Base-by-base conservation (phyloP, 2,329 filamentous ascomycete species). In the Diplodia intermedia region DNA sequence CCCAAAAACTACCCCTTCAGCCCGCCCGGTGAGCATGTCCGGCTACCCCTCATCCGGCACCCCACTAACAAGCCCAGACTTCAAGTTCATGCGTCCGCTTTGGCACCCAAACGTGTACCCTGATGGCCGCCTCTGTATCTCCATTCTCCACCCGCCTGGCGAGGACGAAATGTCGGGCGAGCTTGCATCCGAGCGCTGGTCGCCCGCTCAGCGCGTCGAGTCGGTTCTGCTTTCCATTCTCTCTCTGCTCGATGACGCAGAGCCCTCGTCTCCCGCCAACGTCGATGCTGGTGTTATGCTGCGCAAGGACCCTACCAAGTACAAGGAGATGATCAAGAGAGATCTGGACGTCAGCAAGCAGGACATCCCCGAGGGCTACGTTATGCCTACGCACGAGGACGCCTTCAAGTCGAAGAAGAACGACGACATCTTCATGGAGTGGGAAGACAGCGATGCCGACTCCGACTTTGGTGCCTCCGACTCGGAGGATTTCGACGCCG, bases 121-220 rank as follows among this genome's bases (percentile, higher is more conserved):
- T 6, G 92, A 97, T 78, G 94, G 94, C 74, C 90, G 90, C 72
- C 86, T 98, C 54, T 98, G 95, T 83, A 98, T 99, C 78, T 97
- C 94, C 55, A 99, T 99, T 75, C 88, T 99, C 12, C 94, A 99
- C 80, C 87, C 88, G 20, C 93, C 95, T 0, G 95, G 95, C 72
- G 93, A 97, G 70, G 94, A 98, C 76, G 88, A 91, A 73, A 94
- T 94, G 84, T 97, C 94, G 0, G 95, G 95, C 70, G 94, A 98
- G 80, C 82, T 87, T 49, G 94, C 95, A 7, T 91, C 90, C 69
- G 95, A 98, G 81, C 91, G 94, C 68, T 99, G 94, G 94, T 93
- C 92, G 6, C 94, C 95, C 1, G 89, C 95, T 4, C 94, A 98
- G 79, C 91, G 94, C 23, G 94, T 96, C 57, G 95, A 98, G 82